Base-by-base conservation (phyloP, 2,329 filamentous ascomycete species). In the Colletotrichum neosansevieriae region DNA sequence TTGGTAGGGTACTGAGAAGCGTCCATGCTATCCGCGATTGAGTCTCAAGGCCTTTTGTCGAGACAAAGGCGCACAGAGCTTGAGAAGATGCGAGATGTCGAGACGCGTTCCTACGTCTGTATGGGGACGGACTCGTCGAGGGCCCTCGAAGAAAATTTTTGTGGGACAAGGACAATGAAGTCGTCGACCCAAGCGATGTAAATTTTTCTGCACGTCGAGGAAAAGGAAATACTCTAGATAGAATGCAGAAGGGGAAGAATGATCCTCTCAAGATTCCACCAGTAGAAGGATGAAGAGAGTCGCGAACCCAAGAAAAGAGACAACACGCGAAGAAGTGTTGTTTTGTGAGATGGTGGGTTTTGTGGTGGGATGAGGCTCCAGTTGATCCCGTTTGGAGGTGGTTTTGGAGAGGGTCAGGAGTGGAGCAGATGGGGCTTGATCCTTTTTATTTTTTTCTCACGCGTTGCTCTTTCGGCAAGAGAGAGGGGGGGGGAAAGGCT, bases 1-100 rank as follows among this genome's bases (percentile, higher is more conserved):
- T 86, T 85, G 79, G 84, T 80, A 79, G 82, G 82, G 75, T 85
- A 86, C 74, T 84, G 82, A 76, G 81, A 80, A 79, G 82, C 82
- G 83, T 87, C 85, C 85, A 87, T 87, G 79, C 80, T 84, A 77
- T 75, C 67, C 66, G 44, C 59, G 29, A 21, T 17, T 36, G 21
- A 54, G 36, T 63, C 57, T 53, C 63, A 47, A 42, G 58, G 62
- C 67, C 67, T 66, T 68, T 68, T 68, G 66, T 69, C 62, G 67
- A 67, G 57, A 69, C 63, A 67, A 69, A 66, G 58, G 63, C 67
- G 67, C 67, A 57, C 63, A 62, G 67, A 67, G 67, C 49, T 45
- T 56, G 50, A 58, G 45, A 58, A 58, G 60, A 34, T 69, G 36
- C 36, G 40, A 67, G 63, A 47, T 67, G 53, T 67, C 67, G 38